Percentiles rank a stretch among this genome's conserved stretches.
phyloP scores from a whole-genome alignment of 192 early-diverging fungal species.

The Blastocladiella britannica region DNA sequence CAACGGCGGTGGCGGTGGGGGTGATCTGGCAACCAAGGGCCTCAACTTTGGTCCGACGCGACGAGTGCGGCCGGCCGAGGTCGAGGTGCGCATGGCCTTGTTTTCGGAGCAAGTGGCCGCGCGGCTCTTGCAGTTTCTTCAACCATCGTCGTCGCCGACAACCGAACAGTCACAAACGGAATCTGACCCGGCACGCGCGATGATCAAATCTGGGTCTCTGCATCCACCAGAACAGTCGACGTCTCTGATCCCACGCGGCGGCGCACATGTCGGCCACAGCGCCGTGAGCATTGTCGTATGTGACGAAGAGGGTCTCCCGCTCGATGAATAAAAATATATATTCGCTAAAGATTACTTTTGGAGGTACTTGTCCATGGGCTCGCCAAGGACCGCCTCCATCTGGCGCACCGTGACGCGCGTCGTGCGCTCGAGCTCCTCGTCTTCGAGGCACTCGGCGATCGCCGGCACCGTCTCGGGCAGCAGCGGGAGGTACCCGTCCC shows the following conservation, averaged over 20 bases:
- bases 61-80: no score
- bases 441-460: constrained; percentile 87
- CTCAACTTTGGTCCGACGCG: no score
- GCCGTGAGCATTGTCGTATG: neutral
- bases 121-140: no score
- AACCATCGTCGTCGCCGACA: no score
- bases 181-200: neutral
- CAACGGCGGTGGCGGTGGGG: no score
- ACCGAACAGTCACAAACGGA: neutral
- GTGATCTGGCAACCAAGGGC: no score
- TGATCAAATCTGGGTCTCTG: no score
- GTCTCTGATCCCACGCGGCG: neutral
- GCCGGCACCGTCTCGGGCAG: constrained; percentile 89
- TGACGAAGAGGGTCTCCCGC: neutral
- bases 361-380: constrained; percentile 69
- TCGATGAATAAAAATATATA: neutral
- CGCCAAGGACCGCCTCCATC: constrained; percentile 81
- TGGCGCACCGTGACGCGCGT: constrained; percentile 60
- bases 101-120: no score
- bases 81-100: no score
- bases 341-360: constrained; percentile 6
- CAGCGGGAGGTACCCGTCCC: constrained; percentile 81
- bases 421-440: constrained; percentile 65
- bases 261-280: neutral
- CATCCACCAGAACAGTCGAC: neutral